phyloP scores from a whole-genome alignment of 768 basidiomycete genomes.

The Kwoniella sp. region DNA sequence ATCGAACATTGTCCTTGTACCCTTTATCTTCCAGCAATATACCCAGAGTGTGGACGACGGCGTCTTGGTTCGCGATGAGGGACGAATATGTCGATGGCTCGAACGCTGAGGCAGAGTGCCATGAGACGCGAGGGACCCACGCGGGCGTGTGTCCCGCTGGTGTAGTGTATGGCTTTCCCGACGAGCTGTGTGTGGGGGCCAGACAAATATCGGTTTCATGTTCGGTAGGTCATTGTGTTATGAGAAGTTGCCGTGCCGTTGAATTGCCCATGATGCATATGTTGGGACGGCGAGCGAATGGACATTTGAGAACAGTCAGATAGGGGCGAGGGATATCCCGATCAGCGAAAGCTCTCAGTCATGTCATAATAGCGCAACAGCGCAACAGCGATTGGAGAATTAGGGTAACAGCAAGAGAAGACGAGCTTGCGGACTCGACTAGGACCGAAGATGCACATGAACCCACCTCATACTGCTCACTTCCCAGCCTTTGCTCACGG shows the following conservation, averaged over 20 bases:
- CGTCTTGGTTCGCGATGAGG: constrained; percentile 68
- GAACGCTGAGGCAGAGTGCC: constrained; percentile 82
- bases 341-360: no score
- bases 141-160: constrained; percentile 87
- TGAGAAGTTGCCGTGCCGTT: no score
- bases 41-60: constrained; percentile 91
- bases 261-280: no score
- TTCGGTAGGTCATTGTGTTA: no score
- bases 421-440: background rate
- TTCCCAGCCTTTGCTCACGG: constrained; percentile 76
- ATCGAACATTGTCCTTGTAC: constrained; percentile 76
- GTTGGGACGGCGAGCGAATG: no score
- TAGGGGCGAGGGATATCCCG: no score
- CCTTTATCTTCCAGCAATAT: constrained; percentile 76
- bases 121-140: constrained; percentile 77
- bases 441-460: constrained; percentile 6
- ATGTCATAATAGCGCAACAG: no score
- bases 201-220: no score
- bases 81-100: constrained; percentile 71
- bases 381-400: no score
- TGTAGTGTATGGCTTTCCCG: constrained; percentile 80
- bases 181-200: constrained; percentile 63
- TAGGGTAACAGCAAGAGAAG: no score
- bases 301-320: no score
- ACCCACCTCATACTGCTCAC: constrained; percentile 85